These are phyloP conservation scores for Aureobasidium leucospermi DNA, from an alignment of 2,329 filamentous ascomycete species.

Conservation along the genomic window DNA sequence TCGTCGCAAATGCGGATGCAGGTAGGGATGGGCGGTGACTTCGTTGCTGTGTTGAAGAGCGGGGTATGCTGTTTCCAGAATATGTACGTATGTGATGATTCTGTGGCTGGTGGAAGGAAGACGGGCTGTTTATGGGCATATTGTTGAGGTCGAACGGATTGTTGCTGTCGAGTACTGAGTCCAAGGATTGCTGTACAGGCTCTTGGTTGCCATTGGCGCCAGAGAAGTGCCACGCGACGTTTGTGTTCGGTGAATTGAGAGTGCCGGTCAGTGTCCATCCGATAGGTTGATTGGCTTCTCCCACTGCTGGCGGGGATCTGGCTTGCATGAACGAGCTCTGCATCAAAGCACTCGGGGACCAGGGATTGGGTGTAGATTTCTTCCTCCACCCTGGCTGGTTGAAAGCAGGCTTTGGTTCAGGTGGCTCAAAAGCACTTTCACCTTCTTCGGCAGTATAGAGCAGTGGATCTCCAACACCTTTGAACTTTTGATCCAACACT, in stretches of 20 bases:
- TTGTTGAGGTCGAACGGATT: constrained; percentile 7
- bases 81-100: constrained; percentile 7
- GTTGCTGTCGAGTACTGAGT: constrained; percentile 15
- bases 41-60: not conserved
- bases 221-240: constrained; percentile 73
- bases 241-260: constrained; percentile 77
- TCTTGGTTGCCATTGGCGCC: constrained; percentile 32
- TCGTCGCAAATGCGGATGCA: not conserved
- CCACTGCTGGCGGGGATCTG: not conserved
- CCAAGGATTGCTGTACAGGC: constrained; percentile 21
- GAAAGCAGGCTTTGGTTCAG: constrained; percentile 38
- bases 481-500: constrained; percentile 77
- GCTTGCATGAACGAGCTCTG: constrained; percentile 2
- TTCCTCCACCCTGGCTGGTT: constrained; percentile 45
- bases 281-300: constrained; percentile 36
- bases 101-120: not conserved
- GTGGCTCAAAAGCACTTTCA: constrained; percentile 57
- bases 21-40: constrained; percentile 2
- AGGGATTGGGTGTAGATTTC: constrained; percentile 35
- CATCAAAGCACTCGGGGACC: constrained; percentile 32
- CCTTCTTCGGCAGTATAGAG: constrained; percentile 66
- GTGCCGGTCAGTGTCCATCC: constrained; percentile 85
- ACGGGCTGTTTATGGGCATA: not conserved
- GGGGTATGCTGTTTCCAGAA: constrained; percentile 2
- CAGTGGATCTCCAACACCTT: constrained; percentile 72